Conservation (phyloP, 129 eudicot genomes). For the Saussurea involucrata region DNA sequence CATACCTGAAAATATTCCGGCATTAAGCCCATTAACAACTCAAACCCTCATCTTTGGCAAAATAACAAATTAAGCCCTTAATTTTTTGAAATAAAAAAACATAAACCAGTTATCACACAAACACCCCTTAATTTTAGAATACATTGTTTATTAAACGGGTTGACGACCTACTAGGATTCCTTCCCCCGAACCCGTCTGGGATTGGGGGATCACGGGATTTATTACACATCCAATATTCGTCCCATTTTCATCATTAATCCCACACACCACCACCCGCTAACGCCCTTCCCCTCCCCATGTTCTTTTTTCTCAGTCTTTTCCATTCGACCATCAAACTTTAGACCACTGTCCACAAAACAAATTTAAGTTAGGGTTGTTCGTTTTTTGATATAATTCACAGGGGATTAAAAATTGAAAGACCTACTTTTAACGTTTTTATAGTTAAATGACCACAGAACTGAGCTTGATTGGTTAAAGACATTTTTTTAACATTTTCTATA, state of each 20-base stretch:
- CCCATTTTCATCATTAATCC: neutral
- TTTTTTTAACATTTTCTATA: neutral
- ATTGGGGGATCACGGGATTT: neutral
- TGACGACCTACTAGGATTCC: too few species aligned
- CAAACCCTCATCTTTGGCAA: too few species aligned
- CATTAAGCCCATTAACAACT: too few species aligned
- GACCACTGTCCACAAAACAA: neutral
- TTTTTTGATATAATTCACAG: neutral
- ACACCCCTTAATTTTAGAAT: too few species aligned
- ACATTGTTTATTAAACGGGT: neutral
- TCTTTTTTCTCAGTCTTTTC: too few species aligned
- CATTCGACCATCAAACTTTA: neutral
- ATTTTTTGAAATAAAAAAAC: too few species aligned
- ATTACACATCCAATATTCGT: neutral
- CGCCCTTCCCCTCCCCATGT: neutral
- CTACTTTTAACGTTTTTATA: neutral
- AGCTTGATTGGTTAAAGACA: neutral
- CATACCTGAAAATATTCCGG: too few species aligned
- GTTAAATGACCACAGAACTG: neutral
- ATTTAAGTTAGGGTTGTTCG: neutral
- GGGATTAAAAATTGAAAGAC: neutral
- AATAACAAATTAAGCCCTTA: too few species aligned
- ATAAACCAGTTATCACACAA: too few species aligned
- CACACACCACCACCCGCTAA: neutral
- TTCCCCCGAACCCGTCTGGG: neutral